A percentile compares a stretch with the other conserved stretches of the same genome.
These are phyloP conservation scores for Leccinum fuscescens DNA, from an alignment of 1,284 basidiomycete genomes.

Conservation along the genomic window DNA sequence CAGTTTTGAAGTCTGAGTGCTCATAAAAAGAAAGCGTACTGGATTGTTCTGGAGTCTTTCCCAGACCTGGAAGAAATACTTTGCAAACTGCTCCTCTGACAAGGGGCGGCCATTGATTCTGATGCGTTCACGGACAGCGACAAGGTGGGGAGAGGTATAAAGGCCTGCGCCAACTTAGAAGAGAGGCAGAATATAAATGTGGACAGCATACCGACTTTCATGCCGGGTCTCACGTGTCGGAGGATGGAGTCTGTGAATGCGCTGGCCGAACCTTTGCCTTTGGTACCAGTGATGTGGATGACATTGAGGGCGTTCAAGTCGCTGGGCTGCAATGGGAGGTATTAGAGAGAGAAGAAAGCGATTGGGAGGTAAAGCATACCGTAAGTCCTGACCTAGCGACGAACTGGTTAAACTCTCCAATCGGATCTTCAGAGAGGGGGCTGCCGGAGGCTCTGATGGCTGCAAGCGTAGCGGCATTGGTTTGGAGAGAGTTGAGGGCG, in stretches of 20 bases:
- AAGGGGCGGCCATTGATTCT: constrained; percentile 90
- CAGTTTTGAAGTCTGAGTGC: not conserved
- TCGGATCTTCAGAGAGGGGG: constrained; percentile 67
- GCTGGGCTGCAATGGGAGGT: constrained; percentile 16
- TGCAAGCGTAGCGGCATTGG: constrained; percentile 90
- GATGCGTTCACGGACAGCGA: constrained; percentile 94
- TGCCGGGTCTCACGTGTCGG: constrained; percentile 58
- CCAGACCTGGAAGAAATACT: constrained; percentile 97
- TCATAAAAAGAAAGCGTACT: constrained; percentile 14
- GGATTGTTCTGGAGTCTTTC: constrained; percentile 75
- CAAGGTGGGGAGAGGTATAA: constrained; percentile 96
- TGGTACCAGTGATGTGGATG: constrained; percentile 97
- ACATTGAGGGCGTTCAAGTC: constrained; percentile 93
- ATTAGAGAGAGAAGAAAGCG: constrained; percentile 12
- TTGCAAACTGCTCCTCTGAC: constrained; percentile 84
- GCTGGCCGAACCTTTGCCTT: constrained; percentile 97
- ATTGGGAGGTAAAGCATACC: constrained; percentile 39
- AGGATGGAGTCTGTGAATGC: constrained; percentile 86
- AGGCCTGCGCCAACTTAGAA: constrained; percentile 54
- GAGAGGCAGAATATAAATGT: not conserved
- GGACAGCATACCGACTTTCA: constrained; percentile 63
- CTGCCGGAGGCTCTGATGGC: constrained; percentile 79
- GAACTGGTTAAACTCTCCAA: constrained; percentile 92
- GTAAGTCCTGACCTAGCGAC: constrained; percentile 84
- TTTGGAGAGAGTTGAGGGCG: constrained; percentile 88